These are phyloP conservation scores for Angomonas ambiguus DNA, from an alignment of 208 protist genomes.

Conservation along the genomic window DNA sequence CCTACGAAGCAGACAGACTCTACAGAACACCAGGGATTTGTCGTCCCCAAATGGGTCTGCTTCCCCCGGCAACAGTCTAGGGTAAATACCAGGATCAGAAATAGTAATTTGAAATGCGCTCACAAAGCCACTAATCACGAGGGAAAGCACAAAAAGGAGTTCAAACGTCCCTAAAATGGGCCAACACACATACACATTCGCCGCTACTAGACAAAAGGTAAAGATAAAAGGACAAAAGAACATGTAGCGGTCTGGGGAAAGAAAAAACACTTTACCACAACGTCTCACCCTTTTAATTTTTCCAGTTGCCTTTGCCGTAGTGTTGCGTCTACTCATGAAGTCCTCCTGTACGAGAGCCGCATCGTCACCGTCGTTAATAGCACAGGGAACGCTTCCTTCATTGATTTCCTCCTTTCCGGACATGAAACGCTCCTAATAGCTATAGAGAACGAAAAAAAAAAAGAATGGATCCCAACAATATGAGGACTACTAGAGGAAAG, in stretches of 20 bases:
- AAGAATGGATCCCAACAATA: neutral
- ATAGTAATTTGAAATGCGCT: conserved; percentile 45
- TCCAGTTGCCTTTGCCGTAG: neutral
- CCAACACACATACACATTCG: neutral
- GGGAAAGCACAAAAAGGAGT: conserved; percentile 25
- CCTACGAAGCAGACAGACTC: conserved; percentile 54
- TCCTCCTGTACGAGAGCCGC: neutral
- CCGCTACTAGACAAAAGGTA: neutral
- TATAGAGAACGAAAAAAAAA: too few relatives aligned
- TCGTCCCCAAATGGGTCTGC: conserved; percentile 48
- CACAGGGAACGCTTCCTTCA: neutral
- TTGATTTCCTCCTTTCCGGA: neutral
- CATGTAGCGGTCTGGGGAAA: conserved; percentile 1
- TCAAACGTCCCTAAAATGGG: conserved; percentile 18
- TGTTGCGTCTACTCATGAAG: conserved; percentile 1
- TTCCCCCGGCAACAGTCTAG: conserved; percentile 51
- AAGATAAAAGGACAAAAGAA: neutral
- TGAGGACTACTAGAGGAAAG: neutral
- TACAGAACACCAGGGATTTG: conserved; percentile 51
- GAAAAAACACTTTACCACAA: neutral
- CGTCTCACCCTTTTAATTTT: neutral
- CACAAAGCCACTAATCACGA: conserved; percentile 40
- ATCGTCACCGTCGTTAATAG: neutral
- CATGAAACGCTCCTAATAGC: too few relatives aligned
- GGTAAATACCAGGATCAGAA: conserved; percentile 79